Percentiles rank a stretch among this genome's conserved stretches.
These are phyloP conservation scores for Thalia dealbata DNA, from an alignment of 176 grass and related monocot genomes.

Conservation along the genomic window DNA sequence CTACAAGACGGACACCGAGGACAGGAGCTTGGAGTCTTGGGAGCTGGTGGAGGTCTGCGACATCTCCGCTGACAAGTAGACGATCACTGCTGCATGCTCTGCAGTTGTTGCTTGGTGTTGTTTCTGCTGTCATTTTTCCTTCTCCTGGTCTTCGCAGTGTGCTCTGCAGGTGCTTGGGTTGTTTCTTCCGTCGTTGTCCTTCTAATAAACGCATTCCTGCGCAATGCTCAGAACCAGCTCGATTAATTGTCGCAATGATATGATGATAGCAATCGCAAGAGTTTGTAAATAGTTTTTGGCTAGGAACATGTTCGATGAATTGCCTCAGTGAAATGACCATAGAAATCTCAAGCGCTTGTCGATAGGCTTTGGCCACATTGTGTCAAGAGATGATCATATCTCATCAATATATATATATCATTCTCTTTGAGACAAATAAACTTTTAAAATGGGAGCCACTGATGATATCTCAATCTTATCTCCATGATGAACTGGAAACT, in stretches of 20 bases:
- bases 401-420: too few species aligned
- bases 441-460: constrained; percentile 57
- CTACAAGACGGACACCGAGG: constrained; percentile 61
- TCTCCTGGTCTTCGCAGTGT: too few species aligned
- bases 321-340: too few species aligned
- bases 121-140: neutral
- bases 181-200: too few species aligned
- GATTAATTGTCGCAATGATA: neutral
- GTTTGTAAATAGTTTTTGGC: too few species aligned
- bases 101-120: too few species aligned
- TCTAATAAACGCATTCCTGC: neutral
- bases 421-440: constrained; percentile 50
- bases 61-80: constrained; percentile 39
- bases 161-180: too few species aligned
- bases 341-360: too few species aligned
- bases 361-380: too few species aligned
- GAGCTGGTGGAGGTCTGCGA: constrained; percentile 58
- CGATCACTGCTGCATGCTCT: constrained; percentile 2
- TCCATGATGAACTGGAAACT: constrained; percentile 62
- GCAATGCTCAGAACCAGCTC: neutral
- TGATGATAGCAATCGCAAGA: neutral
- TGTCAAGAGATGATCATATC: neutral
- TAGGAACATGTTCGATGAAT: too few species aligned
- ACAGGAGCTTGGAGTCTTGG: constrained; percentile 95
- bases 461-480: constrained; percentile 65